phyloP scores from a whole-genome alignment of 169 alveolate species.

The Miamiensis avidus region DNA sequence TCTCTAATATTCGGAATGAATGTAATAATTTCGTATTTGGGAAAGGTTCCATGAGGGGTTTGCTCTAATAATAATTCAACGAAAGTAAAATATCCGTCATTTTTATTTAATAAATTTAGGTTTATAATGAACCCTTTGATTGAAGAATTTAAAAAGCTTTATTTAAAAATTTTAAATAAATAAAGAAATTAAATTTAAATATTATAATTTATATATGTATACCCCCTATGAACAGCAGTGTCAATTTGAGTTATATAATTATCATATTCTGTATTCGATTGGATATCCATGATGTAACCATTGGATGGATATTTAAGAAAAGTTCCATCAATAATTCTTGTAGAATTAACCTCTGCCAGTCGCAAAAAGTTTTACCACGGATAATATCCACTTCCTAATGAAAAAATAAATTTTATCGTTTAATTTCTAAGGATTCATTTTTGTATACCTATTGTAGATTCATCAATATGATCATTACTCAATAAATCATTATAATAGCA shows the following conservation, averaged over 20 bases:
- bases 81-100: background rate
- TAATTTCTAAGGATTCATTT: background rate
- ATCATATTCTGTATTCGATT: background rate
- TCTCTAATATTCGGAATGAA: background rate
- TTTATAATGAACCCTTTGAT: background rate
- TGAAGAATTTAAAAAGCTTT: background rate
- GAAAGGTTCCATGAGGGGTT: background rate
- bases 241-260: background rate
- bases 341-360: too few relatives aligned
- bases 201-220: too few relatives aligned
- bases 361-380: background rate
- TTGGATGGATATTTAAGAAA: background rate
- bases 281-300: background rate
- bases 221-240: background rate
- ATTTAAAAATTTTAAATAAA: too few relatives aligned
- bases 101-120: too few relatives aligned
- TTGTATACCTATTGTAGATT: background rate
- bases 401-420: too few relatives aligned
- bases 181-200: too few relatives aligned
- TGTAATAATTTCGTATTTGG: background rate
- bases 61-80: background rate
- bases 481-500: background rate
- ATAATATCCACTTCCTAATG: background rate
- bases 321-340: background rate
- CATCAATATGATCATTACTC: background rate